Conservation (phyloP, 2,329 filamentous ascomycete species). For the Calonectria pseudoturangicola region DNA sequence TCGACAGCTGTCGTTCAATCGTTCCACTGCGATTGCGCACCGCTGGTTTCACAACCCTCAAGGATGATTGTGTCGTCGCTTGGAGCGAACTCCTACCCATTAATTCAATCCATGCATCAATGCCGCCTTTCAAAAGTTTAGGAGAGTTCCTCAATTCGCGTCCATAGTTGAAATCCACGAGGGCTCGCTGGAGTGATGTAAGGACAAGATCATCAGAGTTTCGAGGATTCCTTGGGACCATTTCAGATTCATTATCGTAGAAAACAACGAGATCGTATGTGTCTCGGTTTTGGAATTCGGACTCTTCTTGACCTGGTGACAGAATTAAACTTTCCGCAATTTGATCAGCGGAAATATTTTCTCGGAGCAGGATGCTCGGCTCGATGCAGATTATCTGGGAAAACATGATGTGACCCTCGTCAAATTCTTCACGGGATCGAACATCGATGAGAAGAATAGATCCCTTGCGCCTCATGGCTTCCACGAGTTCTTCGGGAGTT, state of each 20-base stretch:
- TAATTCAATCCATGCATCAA: conserved; percentile 91
- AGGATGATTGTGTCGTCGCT: conserved; percentile 61
- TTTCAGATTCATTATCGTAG: conserved; percentile 83
- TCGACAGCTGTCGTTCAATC: conserved; percentile 62
- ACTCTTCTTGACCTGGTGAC: conserved; percentile 83
- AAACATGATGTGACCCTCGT: conserved; percentile 91
- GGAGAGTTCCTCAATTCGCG: conserved; percentile 84
- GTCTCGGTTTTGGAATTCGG: conserved; percentile 82
- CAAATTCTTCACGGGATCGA: conserved; percentile 85
- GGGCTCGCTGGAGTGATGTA: conserved; percentile 83
- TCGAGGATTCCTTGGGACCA: conserved; percentile 63
- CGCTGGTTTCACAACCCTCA: conserved; percentile 42
- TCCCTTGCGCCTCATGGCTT: conserved; percentile 75
- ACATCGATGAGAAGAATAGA: conserved; percentile 91
- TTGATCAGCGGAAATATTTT: conserved; percentile 77
- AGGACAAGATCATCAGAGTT: conserved; percentile 73
- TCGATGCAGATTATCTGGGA: conserved; percentile 93
- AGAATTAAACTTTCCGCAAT: conserved; percentile 82
- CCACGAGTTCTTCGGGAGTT: conserved; percentile 80
- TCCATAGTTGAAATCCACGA: conserved; percentile 88
- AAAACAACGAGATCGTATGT: conserved; percentile 92
- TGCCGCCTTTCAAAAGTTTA: conserved; percentile 86
- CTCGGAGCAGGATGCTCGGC: conserved; percentile 81
- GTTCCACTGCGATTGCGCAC: conserved; percentile 59
- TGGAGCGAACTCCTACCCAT: conserved; percentile 81